A percentile compares a stretch with the other conserved stretches of the same genome.
These are phyloP conservation scores for Lophiotrema nucula DNA, from an alignment of 495 filamentous ascomycete genomes.

Conservation along the genomic window DNA sequence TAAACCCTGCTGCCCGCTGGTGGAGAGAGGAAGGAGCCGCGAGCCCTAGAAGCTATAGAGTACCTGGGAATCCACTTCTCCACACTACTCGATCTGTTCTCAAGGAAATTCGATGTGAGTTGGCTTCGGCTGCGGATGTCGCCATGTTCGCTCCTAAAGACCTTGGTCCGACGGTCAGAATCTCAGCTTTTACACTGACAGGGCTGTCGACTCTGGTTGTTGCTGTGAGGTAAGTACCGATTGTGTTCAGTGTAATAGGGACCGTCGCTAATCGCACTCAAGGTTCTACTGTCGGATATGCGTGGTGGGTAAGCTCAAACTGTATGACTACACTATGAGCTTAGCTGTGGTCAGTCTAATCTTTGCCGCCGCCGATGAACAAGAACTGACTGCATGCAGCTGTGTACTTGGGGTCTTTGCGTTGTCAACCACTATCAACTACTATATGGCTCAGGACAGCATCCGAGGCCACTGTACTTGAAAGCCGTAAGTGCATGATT, in stretches of 20 bases:
- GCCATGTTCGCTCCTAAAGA: conserved; percentile 23
- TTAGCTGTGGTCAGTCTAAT: conserved; percentile 16
- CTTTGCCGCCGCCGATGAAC: background rate
- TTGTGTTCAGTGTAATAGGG: background rate
- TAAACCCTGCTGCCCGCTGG: background rate
- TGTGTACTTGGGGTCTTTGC: conserved; percentile 30
- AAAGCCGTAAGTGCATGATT: conserved; percentile 1
- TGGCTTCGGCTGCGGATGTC: background rate
- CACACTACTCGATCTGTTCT: background rate
- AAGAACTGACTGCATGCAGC: conserved; percentile 1
- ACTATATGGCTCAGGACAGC: conserved; percentile 13
- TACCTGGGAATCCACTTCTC: background rate
- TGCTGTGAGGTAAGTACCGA: conserved; percentile 12
- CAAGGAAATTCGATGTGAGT: no score
- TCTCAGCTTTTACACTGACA: conserved; percentile 26
- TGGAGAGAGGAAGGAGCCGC: background rate
- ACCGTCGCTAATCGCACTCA: background rate
- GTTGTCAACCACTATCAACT: conserved; percentile 29
- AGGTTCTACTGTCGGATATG: conserved; percentile 32
- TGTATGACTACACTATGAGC: conserved; percentile 26
- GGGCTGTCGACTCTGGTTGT: conserved; percentile 24
- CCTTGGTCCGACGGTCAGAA: conserved; percentile 18
- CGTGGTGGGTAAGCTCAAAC: conserved; percentile 26
- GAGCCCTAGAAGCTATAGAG: background rate
- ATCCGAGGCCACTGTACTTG: background rate